A percentile compares a stretch with the other conserved stretches of the same genome.
These are phyloP conservation scores for Cyclostephanos tholiformis DNA, from an alignment of 108 stramenopile genomes.

Conservation along the genomic window DNA sequence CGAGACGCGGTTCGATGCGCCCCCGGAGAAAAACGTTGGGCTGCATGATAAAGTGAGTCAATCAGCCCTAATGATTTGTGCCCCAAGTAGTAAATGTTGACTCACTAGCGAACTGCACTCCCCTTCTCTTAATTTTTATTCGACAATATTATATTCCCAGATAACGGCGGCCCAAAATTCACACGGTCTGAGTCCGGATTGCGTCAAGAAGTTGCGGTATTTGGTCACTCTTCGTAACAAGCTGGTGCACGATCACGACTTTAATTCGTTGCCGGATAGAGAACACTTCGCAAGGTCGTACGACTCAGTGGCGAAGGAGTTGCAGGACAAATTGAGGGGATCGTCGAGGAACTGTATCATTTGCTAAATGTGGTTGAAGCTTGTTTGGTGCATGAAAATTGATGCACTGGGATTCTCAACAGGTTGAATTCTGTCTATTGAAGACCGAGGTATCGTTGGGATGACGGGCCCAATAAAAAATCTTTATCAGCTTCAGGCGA, in stretches of 20 bases:
- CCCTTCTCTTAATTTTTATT: too few relatives aligned
- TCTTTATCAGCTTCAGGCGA: too few relatives aligned
- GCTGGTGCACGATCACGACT: slow-evolving; percentile 56
- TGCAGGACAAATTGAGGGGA: slow-evolving; percentile 32
- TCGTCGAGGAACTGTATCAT: slow-evolving; percentile 25
- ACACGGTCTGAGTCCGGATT: slow-evolving; percentile 35
- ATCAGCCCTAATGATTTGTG: slow-evolving; percentile 8
- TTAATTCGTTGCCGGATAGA: slow-evolving; percentile 53
- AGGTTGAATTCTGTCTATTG: too few relatives aligned
- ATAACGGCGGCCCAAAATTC: slow-evolving; percentile 35
- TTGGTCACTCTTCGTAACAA: slow-evolving; percentile 59
- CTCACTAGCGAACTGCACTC: too few relatives aligned
- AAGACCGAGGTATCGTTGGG: too few relatives aligned
- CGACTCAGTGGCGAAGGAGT: slow-evolving; percentile 39
- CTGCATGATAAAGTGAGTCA: slow-evolving; percentile 46
- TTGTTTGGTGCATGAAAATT: too few relatives aligned
- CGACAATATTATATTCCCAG: too few relatives aligned
- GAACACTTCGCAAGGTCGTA: slow-evolving; percentile 44
- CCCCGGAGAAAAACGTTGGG: slow-evolving; percentile 39
- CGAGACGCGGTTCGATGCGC: slow-evolving; percentile 47
- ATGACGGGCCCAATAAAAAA: too few relatives aligned
- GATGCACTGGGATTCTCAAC: too few relatives aligned
- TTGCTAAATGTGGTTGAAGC: slow-evolving; percentile 6
- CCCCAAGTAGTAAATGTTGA: too few relatives aligned
- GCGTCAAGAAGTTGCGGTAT: slow-evolving; percentile 50